Percentiles rank a stretch among this genome's conserved stretches.
Evolutionary conservation across 768 basidiomycete species (phyloP).

Genomic region (Suillus cothurnatus): DNA sequence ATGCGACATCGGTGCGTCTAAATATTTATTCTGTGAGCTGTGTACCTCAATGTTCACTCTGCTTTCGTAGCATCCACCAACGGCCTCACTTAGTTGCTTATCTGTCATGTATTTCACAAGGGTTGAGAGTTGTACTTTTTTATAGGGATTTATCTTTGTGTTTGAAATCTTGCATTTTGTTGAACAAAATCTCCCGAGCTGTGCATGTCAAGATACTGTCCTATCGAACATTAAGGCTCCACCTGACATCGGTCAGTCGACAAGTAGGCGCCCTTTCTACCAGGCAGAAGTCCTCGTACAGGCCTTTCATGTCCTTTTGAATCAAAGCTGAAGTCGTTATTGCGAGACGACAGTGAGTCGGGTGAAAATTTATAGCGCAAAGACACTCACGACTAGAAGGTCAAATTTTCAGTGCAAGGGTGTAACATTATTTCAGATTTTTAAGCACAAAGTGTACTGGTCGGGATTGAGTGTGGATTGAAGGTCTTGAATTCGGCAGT

Average conservation of each 20-base stretch:
- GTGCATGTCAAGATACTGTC: background rate
- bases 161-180: background rate
- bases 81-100: background rate
- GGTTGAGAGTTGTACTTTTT: background rate
- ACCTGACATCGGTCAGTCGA: too few relatives aligned
- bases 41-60: background rate
- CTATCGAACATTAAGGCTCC: background rate
- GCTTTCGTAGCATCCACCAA: background rate
- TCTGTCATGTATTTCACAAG: background rate
- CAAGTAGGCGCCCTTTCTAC: too few relatives aligned
- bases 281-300: too few relatives aligned
- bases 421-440: background rate
- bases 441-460: background rate
- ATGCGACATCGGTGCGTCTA: background rate
- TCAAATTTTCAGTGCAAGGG: background rate
- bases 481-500: background rate
- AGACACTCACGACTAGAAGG: background rate
- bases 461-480: background rate
- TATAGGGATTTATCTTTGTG: background rate
- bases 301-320: too few relatives aligned
- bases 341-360: too few relatives aligned
- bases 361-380: too few relatives aligned
- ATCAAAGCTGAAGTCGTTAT: too few relatives aligned
- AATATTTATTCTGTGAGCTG: too few relatives aligned
- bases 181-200: background rate